phyloP scores from a whole-genome alignment of 2,329 filamentous ascomycete genomes.

The Cucurbitaria berberidis region DNA sequence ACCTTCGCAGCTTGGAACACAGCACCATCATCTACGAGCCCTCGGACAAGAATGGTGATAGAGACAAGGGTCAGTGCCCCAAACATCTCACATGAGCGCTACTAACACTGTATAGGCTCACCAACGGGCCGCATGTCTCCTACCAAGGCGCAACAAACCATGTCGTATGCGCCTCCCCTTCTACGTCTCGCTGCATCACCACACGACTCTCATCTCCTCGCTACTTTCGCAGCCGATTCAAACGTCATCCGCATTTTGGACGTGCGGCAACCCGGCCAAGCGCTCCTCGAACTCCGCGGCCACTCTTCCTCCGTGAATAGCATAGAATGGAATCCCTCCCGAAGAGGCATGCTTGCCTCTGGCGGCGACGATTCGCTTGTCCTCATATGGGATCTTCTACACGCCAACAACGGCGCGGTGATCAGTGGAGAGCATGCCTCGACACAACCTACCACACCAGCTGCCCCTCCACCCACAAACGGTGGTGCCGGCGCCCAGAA shows the following conservation, averaged over 20 bases:
- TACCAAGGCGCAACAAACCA: constrained; percentile 76
- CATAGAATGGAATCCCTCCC: constrained; percentile 91
- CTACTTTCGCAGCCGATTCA: constrained; percentile 95
- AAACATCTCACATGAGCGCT: not conserved
- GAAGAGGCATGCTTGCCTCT: constrained; percentile 86
- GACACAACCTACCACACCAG: constrained; percentile 33
- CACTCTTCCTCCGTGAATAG: constrained; percentile 87
- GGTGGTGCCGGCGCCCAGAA: constrained; percentile 33
- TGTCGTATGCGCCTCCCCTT: constrained; percentile 69
- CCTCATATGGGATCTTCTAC: constrained; percentile 91
- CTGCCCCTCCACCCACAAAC: constrained; percentile 34
- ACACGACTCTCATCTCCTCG: constrained; percentile 91
- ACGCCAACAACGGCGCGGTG: constrained; percentile 61
- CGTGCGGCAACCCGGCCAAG: constrained; percentile 93
- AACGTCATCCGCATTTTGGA: constrained; percentile 93
- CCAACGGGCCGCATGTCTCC: constrained; percentile 67
- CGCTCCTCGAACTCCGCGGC: constrained; percentile 88
- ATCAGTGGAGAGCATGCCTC: constrained; percentile 52
- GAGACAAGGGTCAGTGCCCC: constrained; percentile 51
- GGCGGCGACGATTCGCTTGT: constrained; percentile 92
- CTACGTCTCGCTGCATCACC: constrained; percentile 87
- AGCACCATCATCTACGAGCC: constrained; percentile 99
- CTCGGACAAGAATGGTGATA: constrained; percentile 73
- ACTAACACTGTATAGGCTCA: constrained; percentile 44
- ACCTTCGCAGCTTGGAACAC: constrained; percentile 92